phyloP scores from a whole-genome alignment of 805 yeast species.

The Metschnikowia koreensis region DNA sequence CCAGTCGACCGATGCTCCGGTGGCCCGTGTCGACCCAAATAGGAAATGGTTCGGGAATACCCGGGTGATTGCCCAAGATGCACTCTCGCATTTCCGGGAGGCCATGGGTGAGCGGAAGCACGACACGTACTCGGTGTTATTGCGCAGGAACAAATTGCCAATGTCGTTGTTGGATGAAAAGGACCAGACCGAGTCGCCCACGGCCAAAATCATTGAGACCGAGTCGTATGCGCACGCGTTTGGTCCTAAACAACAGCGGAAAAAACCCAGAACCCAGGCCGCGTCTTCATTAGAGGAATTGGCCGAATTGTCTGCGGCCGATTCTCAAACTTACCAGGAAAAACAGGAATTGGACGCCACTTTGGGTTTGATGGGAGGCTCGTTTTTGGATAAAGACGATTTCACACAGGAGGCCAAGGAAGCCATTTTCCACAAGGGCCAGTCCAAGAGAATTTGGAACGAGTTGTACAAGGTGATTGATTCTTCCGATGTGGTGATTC shows the following conservation, averaged over 20 bases:
- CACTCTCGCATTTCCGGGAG: constrained; percentile 87
- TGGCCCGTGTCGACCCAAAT: constrained; percentile 93
- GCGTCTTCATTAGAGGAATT: constrained; percentile 79
- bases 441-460: constrained; percentile 98
- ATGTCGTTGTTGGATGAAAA: constrained; percentile 92
- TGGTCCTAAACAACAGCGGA: constrained; percentile 94
- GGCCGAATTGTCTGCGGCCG: constrained; percentile 56
- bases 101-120: constrained; percentile 84
- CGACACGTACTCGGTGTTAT: constrained; percentile 80
- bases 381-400: constrained; percentile 62
- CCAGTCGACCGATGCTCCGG: constrained; percentile 84
- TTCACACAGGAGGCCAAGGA: constrained; percentile 91
- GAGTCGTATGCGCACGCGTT: constrained; percentile 79
- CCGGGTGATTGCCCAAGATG: constrained; percentile 96
- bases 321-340: constrained; percentile 62
- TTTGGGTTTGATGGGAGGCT: constrained; percentile 76
- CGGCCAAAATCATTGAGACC: constrained; percentile 79
- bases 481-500: constrained; percentile 95
- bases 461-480: constrained; percentile 95
- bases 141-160: constrained; percentile 88
- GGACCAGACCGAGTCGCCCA: constrained; percentile 72
- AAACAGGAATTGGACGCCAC: constrained; percentile 73
- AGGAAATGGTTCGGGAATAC: constrained; percentile 98
- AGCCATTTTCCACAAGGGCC: constrained; percentile 94
- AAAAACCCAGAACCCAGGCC: constrained; percentile 75